phyloP scores from a whole-genome alignment of 352 stramenopile genomes.

The Phytophthora meadii region DNA sequence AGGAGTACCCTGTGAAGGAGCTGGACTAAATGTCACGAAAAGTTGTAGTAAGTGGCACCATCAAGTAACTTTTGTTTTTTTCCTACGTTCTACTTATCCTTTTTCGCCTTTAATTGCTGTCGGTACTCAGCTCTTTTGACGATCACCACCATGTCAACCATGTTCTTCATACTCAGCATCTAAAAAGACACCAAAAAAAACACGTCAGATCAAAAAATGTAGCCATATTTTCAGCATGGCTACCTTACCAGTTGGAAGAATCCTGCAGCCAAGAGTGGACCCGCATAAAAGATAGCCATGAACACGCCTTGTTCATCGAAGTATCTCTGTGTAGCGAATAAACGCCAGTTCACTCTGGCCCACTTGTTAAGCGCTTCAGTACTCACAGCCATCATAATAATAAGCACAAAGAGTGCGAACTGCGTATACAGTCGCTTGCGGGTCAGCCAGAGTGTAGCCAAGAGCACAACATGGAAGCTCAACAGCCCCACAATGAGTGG shows the following conservation, averaged over 20 bases:
- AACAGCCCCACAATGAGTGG: constrained; percentile 72
- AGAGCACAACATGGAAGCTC: constrained; percentile 59
- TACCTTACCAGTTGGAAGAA: constrained; percentile 78
- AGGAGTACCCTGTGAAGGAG: constrained; percentile 88
- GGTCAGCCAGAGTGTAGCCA: constrained; percentile 58
- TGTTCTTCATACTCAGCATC: constrained; percentile 81
- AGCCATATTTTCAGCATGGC: neutral
- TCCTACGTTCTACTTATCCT: constrained; percentile 47
- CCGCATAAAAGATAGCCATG: constrained; percentile 85
- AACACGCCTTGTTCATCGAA: constrained; percentile 85
- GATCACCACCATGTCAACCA: constrained; percentile 81
- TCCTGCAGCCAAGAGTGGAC: constrained; percentile 69
- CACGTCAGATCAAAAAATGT: constrained; percentile 10
- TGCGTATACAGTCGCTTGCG: constrained; percentile 66
- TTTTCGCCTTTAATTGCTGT: constrained; percentile 57
- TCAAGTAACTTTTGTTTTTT: constrained; percentile 36
- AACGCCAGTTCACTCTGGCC: constrained; percentile 62
- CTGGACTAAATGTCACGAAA: constrained; percentile 58
- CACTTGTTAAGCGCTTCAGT: constrained; percentile 76
- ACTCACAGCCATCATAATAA: constrained; percentile 60
- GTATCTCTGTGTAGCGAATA: constrained; percentile 82
- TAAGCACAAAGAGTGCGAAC: constrained; percentile 69
- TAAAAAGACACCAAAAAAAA: constrained; percentile 21
- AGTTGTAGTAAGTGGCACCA: constrained; percentile 34
- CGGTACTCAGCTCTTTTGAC: constrained; percentile 78